Base-by-base conservation (phyloP, 2,329 filamentous ascomycete species). In the Fonsecaea pedrosoi region DNA sequence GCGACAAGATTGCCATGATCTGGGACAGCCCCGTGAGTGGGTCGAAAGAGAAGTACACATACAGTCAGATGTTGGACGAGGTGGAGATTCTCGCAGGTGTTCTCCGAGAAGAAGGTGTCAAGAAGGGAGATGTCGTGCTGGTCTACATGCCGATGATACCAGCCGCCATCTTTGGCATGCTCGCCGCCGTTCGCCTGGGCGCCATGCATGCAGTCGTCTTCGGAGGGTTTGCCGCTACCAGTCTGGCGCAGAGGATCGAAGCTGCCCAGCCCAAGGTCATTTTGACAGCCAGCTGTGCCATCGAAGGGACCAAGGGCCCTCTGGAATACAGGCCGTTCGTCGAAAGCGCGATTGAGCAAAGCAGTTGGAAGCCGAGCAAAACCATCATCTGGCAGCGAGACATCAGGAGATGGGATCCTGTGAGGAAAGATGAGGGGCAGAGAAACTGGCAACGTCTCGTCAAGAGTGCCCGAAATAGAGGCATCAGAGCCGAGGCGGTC, bases 81-180 rank as follows among this genome's bases (percentile, higher is more conserved):
- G 92, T 97, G 1, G 90, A 94, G 77, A 86, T 88, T 4, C 85
- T 96, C 59, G 93, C 94, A 0, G 93, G 91, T 0, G 92, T 93
- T 1, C 78, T 98, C 74, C 82, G 90, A 63, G 91, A 95, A 76
- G 89, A 94, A 73, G 93, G 93, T 0, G 90, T 97, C 4, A 84
- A 84, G 71, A 92, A 87, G 78, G 93, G 94, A 1, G 92, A 97
- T 80, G 90, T 95, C 0, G 92, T 97, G 5, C 84, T 97, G 70
- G 86, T 97, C 34, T 98, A 97, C 78, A 97, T 97, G 94, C 94
- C 94, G 62, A 97, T 97, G 94, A 92, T 97, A 53, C 94, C 94
- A 0, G 89, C 92, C 0, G 91, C 93, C 1, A 77, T 97, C n/a
- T 88, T 96, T 69, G 94, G 91, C 9, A 92, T 95, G 70, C 86